Conservation (phyloP, 1,284 basidiomycete species). For the Xerocomus tenax region DNA sequence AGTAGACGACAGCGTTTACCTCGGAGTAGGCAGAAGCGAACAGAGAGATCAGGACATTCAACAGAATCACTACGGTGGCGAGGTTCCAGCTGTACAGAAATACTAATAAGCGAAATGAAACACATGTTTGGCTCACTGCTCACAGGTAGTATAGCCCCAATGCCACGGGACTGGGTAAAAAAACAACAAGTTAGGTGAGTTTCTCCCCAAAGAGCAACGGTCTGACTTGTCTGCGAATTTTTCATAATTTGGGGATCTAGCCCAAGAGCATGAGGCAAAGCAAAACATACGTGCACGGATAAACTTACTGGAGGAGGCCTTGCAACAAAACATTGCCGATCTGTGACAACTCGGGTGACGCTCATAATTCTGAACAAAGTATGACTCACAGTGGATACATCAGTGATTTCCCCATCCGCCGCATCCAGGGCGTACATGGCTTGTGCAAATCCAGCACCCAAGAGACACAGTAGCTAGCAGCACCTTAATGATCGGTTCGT, state of each 20-base stretch:
- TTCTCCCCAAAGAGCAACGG: not conserved
- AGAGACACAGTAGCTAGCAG: slow-evolving; percentile 64
- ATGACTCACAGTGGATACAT: slow-evolving; percentile 38
- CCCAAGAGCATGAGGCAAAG: slow-evolving; percentile 3
- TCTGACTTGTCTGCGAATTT: slow-evolving; percentile 49
- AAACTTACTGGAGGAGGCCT: slow-evolving; percentile 65
- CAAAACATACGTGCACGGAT: not conserved
- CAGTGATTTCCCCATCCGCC: slow-evolving; percentile 71
- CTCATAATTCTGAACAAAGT: not conserved
- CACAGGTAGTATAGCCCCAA: slow-evolving; percentile 76
- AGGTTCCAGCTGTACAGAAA: slow-evolving; percentile 65
- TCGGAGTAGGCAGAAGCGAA: slow-evolving; percentile 87
- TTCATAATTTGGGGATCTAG: slow-evolving; percentile 72
- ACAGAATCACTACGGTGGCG: slow-evolving; percentile 75
- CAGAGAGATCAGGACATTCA: slow-evolving; percentile 92
- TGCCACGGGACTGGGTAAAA: slow-evolving; percentile 50
- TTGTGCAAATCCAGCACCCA: slow-evolving; percentile 80
- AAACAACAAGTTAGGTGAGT: slow-evolving; percentile 13
- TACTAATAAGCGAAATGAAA: slow-evolving; percentile 7
- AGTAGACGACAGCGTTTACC: slow-evolving; percentile 40
- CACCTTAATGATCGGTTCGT: slow-evolving; percentile 3
- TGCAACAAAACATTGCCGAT: slow-evolving; percentile 74
- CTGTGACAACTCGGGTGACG: slow-evolving; percentile 27
- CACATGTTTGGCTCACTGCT: slow-evolving; percentile 20
- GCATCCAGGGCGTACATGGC: slow-evolving; percentile 85